A percentile compares a stretch with the other conserved stretches of the same genome.
These are phyloP conservation scores for Ganoderma meredithae DNA, from an alignment of 1,284 basidiomycete species.

Conservation along the genomic window DNA sequence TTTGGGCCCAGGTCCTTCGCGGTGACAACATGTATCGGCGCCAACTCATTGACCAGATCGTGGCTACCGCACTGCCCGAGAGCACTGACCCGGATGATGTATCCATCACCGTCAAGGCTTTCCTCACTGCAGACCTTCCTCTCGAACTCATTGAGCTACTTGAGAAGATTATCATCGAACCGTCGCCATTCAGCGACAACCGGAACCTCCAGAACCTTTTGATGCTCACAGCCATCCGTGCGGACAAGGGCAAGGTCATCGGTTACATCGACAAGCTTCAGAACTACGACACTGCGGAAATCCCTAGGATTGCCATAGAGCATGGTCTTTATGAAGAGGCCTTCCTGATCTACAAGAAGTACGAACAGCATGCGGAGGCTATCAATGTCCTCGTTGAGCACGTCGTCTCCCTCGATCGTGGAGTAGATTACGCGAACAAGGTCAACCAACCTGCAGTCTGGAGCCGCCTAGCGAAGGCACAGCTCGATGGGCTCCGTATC, in stretches of 20 bases:
- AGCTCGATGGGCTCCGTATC: slow-evolving; percentile 97
- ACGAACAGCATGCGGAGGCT: slow-evolving; percentile 91
- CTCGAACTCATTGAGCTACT: slow-evolving; percentile 97
- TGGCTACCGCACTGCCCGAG: slow-evolving; percentile 95
- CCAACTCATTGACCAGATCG: slow-evolving; percentile 95
- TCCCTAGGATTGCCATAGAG: slow-evolving; percentile 97
- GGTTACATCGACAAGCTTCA: slow-evolving; percentile 98
- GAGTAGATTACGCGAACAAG: slow-evolving; percentile 95
- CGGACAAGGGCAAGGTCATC: slow-evolving; percentile 99
- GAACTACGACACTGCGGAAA: slow-evolving; percentile 95
- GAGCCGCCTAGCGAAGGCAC: slow-evolving; percentile 98
- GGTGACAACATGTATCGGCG: slow-evolving; percentile 93
- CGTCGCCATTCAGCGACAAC: slow-evolving; percentile 98
- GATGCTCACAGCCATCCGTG: slow-evolving; percentile 94
- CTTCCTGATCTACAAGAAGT: slow-evolving; percentile 95
- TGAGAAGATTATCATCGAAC: slow-evolving; percentile 99
- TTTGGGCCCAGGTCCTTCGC: slow-evolving; percentile 96
- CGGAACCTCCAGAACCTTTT: slow-evolving; percentile 94
- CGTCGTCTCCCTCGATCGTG: slow-evolving; percentile 97
- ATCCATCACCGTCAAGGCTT: slow-evolving; percentile 98
- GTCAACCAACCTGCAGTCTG: slow-evolving; percentile 97
- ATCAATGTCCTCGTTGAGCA: slow-evolving; percentile 99
- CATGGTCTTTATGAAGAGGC: slow-evolving; percentile 98
- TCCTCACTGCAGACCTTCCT: slow-evolving; percentile 96
- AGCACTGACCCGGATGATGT: slow-evolving; percentile 99